Conservation (phyloP, 2,329 filamentous ascomycete genomes). For the Sclerotinia sclerotiorum region DNA sequence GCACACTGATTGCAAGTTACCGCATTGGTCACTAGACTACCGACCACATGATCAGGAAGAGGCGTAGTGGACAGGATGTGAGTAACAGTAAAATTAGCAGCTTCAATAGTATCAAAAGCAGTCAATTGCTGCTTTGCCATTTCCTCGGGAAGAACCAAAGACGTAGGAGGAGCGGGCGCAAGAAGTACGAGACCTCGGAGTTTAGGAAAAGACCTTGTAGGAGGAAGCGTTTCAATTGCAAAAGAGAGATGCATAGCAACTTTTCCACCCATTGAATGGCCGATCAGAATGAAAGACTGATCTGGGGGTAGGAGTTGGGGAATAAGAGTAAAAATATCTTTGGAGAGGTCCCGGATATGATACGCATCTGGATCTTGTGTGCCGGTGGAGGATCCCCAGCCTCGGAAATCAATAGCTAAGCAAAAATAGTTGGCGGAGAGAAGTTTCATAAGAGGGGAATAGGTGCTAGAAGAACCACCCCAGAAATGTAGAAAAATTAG, state of each 20-base stretch:
- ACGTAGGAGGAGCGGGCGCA: constrained; percentile 41
- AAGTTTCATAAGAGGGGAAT: constrained; percentile 29
- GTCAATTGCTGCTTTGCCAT: constrained; percentile 41
- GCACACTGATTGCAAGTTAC: constrained; percentile 38
- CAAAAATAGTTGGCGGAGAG: constrained; percentile 29
- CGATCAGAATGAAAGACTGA: constrained; percentile 40
- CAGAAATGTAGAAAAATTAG: constrained; percentile 44
- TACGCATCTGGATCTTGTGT: constrained; percentile 37
- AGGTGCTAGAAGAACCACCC: constrained; percentile 43
- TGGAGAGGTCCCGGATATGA: constrained; percentile 37
- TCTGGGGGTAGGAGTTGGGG: constrained; percentile 22
- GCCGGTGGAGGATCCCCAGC: constrained; percentile 43
- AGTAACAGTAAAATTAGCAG: constrained; percentile 39
- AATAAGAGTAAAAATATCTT: constrained; percentile 34
- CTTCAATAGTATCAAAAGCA: constrained; percentile 40
- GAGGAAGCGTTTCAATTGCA: not conserved
- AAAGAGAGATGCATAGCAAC: constrained; percentile 32
- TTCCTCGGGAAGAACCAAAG: constrained; percentile 39
- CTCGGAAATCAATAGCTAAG: constrained; percentile 42
- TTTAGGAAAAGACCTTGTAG: constrained; percentile 25
- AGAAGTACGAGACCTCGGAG: constrained; percentile 27
- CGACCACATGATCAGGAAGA: constrained; percentile 24
- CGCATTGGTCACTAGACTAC: constrained; percentile 37
- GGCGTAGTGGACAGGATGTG: constrained; percentile 40
- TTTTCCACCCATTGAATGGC: constrained; percentile 46